phyloP scores from a whole-genome alignment of 257 asterid genomes.

The Linaria vulgaris region DNA sequence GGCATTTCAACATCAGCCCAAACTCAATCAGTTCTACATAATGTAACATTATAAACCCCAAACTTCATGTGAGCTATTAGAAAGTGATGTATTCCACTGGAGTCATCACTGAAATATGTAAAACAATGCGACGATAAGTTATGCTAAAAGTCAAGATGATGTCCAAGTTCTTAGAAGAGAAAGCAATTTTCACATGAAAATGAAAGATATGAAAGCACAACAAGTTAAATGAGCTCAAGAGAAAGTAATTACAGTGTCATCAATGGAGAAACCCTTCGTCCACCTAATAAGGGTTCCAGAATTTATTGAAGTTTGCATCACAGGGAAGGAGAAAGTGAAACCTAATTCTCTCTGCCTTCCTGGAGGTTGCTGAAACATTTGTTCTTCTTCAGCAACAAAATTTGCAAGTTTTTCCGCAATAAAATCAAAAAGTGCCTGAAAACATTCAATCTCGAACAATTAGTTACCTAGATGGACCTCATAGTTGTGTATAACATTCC shows the following conservation, averaged over 20 bases:
- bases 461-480: background rate
- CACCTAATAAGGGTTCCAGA: slow-evolving; percentile 86
- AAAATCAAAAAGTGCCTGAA: slow-evolving; percentile 71
- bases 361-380: slow-evolving; percentile 49
- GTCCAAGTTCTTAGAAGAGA: no score
- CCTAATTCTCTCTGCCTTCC: slow-evolving; percentile 70
- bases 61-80: no score
- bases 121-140: no score
- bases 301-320: slow-evolving; percentile 75
- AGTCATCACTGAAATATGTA: no score
- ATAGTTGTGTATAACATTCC: background rate
- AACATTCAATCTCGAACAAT: slow-evolving; percentile 11
- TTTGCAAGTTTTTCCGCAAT: slow-evolving; percentile 61
- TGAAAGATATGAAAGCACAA: background rate
- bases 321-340: slow-evolving; percentile 83
- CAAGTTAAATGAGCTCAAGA: slow-evolving; percentile 18
- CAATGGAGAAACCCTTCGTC: slow-evolving; percentile 86
- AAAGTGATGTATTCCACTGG: no score
- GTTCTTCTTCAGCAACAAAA: slow-evolving; percentile 60
- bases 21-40: no score
- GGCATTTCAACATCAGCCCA: no score
- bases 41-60: no score
- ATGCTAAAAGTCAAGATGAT: no score
- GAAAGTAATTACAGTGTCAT: slow-evolving; percentile 49
- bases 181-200: no score